These are phyloP conservation scores for Phyllostachys edulis DNA, from an alignment of 176 grass and related monocot genomes.

Conservation along the genomic window DNA sequence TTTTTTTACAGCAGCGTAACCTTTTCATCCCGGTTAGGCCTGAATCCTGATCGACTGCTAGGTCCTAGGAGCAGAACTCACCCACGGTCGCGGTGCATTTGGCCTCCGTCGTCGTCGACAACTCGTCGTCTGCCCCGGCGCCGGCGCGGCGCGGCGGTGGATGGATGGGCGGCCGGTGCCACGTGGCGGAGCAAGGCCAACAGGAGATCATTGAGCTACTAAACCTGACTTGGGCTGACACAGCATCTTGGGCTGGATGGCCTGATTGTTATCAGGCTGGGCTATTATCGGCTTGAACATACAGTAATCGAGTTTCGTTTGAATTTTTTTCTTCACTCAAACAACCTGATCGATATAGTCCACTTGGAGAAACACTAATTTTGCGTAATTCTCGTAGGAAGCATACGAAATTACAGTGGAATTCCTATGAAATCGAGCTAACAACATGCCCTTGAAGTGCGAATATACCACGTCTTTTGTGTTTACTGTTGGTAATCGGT, in stretches of 20 bases:
- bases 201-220: background rate
- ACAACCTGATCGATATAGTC: background rate
- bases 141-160: background rate
- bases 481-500: background rate
- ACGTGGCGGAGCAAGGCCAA: background rate
- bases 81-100: background rate
- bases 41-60: background rate
- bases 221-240: background rate
- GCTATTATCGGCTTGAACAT: background rate
- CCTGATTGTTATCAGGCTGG: background rate
- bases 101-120: background rate
- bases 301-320: background rate
- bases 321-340: too few relatives aligned
- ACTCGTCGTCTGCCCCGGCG: background rate
- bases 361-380: too few relatives aligned
- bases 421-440: background rate
- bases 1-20: too few relatives aligned
- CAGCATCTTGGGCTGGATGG: background rate
- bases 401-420: background rate
- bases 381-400: background rate
- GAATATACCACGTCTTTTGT: background rate
- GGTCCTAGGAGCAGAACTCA: background rate
- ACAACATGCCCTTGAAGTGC: background rate
- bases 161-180: too few relatives aligned
- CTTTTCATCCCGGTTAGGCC: too few relatives aligned